Evolutionary conservation across 2,329 filamentous ascomycete species (phyloP).

Genomic region (Penicillium psychrosexuale): DNA sequence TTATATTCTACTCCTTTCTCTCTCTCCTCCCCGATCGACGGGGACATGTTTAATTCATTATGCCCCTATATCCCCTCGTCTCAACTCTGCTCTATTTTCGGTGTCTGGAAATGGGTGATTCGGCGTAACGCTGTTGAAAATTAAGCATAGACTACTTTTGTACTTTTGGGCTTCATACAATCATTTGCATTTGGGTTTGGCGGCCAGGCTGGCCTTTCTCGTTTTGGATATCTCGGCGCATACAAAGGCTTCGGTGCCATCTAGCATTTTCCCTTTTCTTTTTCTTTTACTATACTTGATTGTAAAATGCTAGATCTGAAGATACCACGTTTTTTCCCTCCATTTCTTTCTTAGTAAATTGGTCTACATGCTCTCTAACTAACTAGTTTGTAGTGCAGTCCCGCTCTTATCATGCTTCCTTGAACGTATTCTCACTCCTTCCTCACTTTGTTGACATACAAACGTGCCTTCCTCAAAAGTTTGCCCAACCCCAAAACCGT

Average conservation of each 20-base stretch:
- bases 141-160: conserved; percentile 3
- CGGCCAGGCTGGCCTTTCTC: not conserved
- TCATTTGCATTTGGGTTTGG: conserved; percentile 9
- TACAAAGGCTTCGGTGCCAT: not conserved
- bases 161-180: not conserved
- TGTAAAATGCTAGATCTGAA: not conserved
- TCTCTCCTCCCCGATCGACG: not conserved
- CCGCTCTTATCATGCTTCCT: not conserved
- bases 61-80: not conserved
- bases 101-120: conserved; percentile 3
- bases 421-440: not conserved
- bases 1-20: not conserved
- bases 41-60: conserved; percentile 2
- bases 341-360: not conserved
- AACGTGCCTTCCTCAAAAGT: no score
- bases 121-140: conserved; percentile 5
- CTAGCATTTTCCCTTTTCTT: not conserved
- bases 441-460: no score
- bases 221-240: conserved; percentile 3
- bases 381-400: no score
- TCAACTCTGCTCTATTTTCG: conserved; percentile 1
- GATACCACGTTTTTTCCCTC: not conserved
- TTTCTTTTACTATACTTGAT: not conserved
- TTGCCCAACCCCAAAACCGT: no score
- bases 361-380: no score